Base-by-base conservation (phyloP, 352 stramenopile genomes). In the Phytophthora macrochlamydospora region DNA sequence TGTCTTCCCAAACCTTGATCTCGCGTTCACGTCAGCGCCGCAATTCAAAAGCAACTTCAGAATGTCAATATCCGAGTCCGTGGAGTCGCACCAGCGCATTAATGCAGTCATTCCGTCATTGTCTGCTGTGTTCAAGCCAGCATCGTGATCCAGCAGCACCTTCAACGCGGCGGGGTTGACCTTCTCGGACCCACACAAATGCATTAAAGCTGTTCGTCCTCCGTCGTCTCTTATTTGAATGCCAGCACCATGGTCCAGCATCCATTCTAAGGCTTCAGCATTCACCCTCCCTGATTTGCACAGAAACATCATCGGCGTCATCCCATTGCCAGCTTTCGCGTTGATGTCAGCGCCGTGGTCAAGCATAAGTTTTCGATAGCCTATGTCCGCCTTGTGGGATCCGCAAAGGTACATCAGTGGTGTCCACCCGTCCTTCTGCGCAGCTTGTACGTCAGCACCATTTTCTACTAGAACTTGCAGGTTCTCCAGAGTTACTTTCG, bases 191-290 rank as follows among this genome's bases (percentile, higher is more conserved):
- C 40, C 4, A 13, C 40, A 46, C 6, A 46, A 13, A 8, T 18
- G 18, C 55, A 61, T 53, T 13, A 64, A 18, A 6, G 48, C 33
- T 11, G 57, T 57, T 2, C 29, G 14, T 7, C 57, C 28, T 2
- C 42, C 14, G 5, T 52, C 51, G 48, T 57, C 35, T 13, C 2
- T 33, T 37, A 38, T 65, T 53, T 2, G 56, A 8, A 29, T 63
- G 18, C 18, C 35, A n/a, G 46, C 37, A 14, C 37, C 48, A 18
- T 29, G 35, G 8, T 52, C 35, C 24, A 38, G 2, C 0, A 64
- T 6, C 13, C 12, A 35, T 24, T 43, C n/a, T 14, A 56, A 28
- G 11, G 44, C 30, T 8, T 56, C 35, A n/a, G 12, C 13, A 28
- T 56, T 33, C 3, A 55, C 7, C 5, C 54, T 9, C 4, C 55